Evolutionary conservation across 768 basidiomycete species (phyloP), one percentile per base, ranked within the genome.

Genomic region (Sporobolomyces roseus): DNA sequence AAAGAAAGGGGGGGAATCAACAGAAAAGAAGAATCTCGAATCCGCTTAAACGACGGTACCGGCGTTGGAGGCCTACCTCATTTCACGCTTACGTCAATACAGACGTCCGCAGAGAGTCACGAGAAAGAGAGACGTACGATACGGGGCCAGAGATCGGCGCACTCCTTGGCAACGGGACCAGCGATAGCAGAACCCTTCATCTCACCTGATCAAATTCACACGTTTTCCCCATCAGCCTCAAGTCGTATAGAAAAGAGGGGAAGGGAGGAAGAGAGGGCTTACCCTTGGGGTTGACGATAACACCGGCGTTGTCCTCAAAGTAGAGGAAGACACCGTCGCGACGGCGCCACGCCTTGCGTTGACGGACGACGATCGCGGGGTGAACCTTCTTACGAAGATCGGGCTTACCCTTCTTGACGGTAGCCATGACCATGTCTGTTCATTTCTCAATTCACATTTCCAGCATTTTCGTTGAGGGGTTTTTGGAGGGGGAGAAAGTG

Each of bases 331-430:
- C 91, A 80, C 96, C 96, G 78, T 99, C 96, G 82, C 86, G 86
- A 82, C 96, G 85, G 77, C 96, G 88, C 96, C 96, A 99, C 59
- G 94, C 85, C 82, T 98, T 99, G 78, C 96, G 89, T 81, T 98
- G 96, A 73, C 96, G 92, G 75, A 98, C 86, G 77, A 99, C 87
- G 74, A 99, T 90, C 70, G 89, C 88, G 77, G 93, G 96, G 91
- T 97, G 93, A 35, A 60, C 94, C 85, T 99, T 99, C 85, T 99
- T 99, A 82, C 96, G 87, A 79, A 99, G 82, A 82, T 99, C 96
- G 41, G 96, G 96, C 84, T 99, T 98, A 80, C 96, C 96, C 85
- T 98, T 98, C 86, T 99, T 98, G 78, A 99, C 96, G 61, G 89
- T 91, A 66, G 91, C 91, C 67, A 94, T 89, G 70, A 93, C 87